These are phyloP conservation scores for Aspergillus panamensis DNA, from an alignment of 495 filamentous ascomycete genomes.

Conservation along the genomic window DNA sequence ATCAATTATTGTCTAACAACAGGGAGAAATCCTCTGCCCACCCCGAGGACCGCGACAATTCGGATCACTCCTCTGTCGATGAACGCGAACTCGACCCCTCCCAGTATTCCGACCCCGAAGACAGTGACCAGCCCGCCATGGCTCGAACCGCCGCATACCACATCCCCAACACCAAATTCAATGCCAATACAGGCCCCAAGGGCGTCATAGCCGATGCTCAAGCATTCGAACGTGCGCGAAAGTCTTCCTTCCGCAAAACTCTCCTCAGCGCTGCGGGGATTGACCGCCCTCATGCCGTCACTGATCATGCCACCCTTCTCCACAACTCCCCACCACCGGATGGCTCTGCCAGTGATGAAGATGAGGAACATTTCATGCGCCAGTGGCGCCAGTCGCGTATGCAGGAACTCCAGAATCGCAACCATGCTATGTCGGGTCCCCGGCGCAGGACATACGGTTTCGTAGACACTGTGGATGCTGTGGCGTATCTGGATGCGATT, in stretches of 20 bases:
- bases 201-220: conserved; percentile 96
- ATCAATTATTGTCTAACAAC: conserved; percentile 65
- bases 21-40: conserved; percentile 47
- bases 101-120: conserved; percentile 52
- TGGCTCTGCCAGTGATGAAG: conserved; percentile 49
- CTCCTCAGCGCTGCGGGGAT: conserved; percentile 38
- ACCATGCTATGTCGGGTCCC: conserved; percentile 53
- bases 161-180: conserved; percentile 60
- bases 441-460: conserved; percentile 72
- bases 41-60: conserved; percentile 53
- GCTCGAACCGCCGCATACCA: conserved; percentile 44
- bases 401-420: conserved; percentile 67
- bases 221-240: conserved; percentile 80
- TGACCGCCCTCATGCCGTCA: conserved; percentile 29
- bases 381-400: conserved; percentile 78
- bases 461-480: conserved; percentile 80
- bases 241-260: conserved; percentile 55
- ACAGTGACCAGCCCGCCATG: conserved; percentile 35
- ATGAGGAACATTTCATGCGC: conserved; percentile 78
- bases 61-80: conserved; percentile 52
- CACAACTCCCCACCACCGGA: conserved; percentile 46
- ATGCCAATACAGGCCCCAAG: conserved; percentile 92
- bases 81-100: conserved; percentile 55
- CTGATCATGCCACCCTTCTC: conserved; percentile 36
- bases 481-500: conserved; percentile 90